Base-by-base conservation (phyloP, 78 protist species). In the Emiliania huxleyi region DNA sequence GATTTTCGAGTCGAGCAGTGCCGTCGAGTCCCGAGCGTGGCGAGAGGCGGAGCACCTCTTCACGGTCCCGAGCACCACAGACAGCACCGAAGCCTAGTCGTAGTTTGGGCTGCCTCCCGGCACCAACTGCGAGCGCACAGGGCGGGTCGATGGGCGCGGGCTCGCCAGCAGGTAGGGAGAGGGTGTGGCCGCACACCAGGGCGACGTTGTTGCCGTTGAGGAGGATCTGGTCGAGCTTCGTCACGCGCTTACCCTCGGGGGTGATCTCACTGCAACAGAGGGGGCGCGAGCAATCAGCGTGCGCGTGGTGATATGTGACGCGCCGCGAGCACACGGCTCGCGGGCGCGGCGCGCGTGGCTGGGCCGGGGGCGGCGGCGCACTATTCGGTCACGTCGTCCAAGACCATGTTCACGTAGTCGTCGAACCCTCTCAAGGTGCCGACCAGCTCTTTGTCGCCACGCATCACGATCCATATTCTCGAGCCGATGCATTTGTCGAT, bases 131-230 rank as follows among this genome's bases (percentile, higher is more conserved):
- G n/a, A 62, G 12, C 75, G 23, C n/a, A n/a, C n/a, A n/a, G n/a
- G 23, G 29, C 75, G n/a, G 75, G 12, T 5, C 3, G 3, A 8
- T 52, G 15, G 62, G 62, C 15, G 62, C 62, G 62, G 8, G 62
- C 8, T 52, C 62, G 62, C 8, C 62, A 52, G 62, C 62, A 52
- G 62, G 15, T 52, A 15, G 15, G 62, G 15, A 52, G 15, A 52
- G 62, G 15, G 62, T 15, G 29, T 15, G 15, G 62, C 62, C n/a
- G 37, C 83, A 15, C 3, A 97, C 98, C 93, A 97, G 55, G 89
- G 97, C 94, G 42, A 97, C 94, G 95, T 97, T 96, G 94, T 97
- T 97, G 43, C 98, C 98, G 88, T 97, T 97, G 79, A 97, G 94
- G 42, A 97, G 90, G 35, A 97, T 96, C 73, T 90, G 90, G 46